Conservation (phyloP, 2,329 filamentous ascomycete genomes). For the Eutypella sp. region DNA sequence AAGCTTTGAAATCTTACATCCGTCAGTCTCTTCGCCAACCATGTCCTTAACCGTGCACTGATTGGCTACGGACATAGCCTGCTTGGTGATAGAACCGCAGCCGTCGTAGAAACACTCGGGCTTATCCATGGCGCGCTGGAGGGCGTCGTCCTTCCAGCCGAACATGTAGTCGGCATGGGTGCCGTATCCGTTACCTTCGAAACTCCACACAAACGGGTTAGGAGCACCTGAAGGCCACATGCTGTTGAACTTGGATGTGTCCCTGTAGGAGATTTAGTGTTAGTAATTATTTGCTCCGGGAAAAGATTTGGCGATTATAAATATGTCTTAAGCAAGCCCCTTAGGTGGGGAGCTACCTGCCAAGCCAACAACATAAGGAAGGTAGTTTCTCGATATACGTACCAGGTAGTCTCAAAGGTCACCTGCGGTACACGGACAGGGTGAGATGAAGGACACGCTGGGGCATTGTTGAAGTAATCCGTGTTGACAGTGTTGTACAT, state of each 20-base stretch:
- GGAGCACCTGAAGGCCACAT: slow-evolving; percentile 26
- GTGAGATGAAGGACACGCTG: slow-evolving; percentile 22
- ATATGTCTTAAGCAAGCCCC: neutral
- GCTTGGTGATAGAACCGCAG: slow-evolving; percentile 20
- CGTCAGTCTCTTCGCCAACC: slow-evolving; percentile 19
- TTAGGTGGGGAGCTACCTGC: no score
- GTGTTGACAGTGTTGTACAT: slow-evolving; percentile 21
- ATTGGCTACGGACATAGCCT: slow-evolving; percentile 18
- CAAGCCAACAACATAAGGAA: no score
- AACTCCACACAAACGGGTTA: slow-evolving; percentile 23
- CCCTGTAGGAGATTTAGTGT: slow-evolving; percentile 1
- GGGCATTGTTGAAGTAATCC: slow-evolving; percentile 14
- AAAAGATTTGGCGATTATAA: neutral
- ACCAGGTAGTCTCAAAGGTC: slow-evolving; percentile 37
- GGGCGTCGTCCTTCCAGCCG: slow-evolving; percentile 25
- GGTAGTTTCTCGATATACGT: neutral
- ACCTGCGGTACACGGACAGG: slow-evolving; percentile 34
- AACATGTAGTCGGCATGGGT: slow-evolving; percentile 34
- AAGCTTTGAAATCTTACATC: slow-evolving; percentile 19
- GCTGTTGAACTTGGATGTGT: slow-evolving; percentile 32
- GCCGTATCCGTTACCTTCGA: slow-evolving; percentile 25
- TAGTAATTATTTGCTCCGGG: neutral
- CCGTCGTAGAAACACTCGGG: slow-evolving; percentile 34
- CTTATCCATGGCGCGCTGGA: slow-evolving; percentile 28
- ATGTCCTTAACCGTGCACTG: slow-evolving; percentile 19